These are phyloP conservation scores for Macrophomina pseudophaseolina DNA, from an alignment of 2,329 filamentous ascomycete species.

Conservation along the genomic window DNA sequence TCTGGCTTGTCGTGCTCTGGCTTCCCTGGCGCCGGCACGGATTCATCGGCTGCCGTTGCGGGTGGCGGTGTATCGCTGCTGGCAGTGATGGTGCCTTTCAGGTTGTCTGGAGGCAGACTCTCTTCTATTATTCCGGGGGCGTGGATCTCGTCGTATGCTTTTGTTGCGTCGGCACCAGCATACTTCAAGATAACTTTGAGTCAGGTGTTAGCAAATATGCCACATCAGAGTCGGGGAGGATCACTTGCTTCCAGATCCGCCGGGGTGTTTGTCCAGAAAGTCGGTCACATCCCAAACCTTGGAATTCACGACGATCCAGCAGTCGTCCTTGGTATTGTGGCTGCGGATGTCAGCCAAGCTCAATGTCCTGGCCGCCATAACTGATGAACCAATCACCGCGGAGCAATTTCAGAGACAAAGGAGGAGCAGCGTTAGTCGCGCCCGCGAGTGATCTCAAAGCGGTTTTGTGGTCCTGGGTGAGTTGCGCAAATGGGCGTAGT, in stretches of 20 bases:
- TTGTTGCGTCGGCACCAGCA: slow-evolving; percentile 44
- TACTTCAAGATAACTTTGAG: slow-evolving; percentile 29
- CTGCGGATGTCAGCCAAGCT: slow-evolving; percentile 39
- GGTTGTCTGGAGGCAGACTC: slow-evolving; percentile 50
- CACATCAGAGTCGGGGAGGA: no score
- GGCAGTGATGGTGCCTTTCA: slow-evolving; percentile 58
- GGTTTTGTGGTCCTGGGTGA: not conserved
- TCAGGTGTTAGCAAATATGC: slow-evolving; percentile 1
- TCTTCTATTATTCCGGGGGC: slow-evolving; percentile 53
- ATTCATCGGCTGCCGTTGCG: slow-evolving; percentile 37
- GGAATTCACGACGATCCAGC: slow-evolving; percentile 71
- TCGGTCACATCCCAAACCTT: slow-evolving; percentile 70
- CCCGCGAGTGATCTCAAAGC: not conserved
- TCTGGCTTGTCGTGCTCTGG: slow-evolving; percentile 41
- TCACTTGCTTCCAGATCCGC: slow-evolving; percentile 51
- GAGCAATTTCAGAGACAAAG: not conserved
- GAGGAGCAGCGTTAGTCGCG: not conserved
- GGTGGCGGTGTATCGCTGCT: slow-evolving; percentile 49
- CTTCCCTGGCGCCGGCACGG: slow-evolving; percentile 37
- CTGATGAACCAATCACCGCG: not conserved
- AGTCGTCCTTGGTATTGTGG: slow-evolving; percentile 42
- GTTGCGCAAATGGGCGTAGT: not conserved
- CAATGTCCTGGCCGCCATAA: slow-evolving; percentile 12
- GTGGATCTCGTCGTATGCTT: slow-evolving; percentile 61
- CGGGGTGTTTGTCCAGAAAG: slow-evolving; percentile 66